phyloP scores from a whole-genome alignment of 1,284 basidiomycete genomes.

The Quambalaria eucalypti region DNA sequence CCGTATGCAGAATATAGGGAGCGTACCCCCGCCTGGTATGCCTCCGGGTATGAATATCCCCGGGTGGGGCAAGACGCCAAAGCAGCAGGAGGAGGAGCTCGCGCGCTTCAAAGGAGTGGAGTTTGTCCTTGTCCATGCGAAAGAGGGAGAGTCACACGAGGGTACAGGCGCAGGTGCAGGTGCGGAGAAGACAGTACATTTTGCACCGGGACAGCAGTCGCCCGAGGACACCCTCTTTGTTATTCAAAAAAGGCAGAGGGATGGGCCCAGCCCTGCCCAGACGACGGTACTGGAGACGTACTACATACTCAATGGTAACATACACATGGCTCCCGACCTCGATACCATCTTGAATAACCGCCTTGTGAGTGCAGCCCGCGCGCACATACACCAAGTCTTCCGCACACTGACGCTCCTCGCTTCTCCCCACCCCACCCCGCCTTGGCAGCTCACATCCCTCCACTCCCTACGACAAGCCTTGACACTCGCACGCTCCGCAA shows the following conservation, averaged over 20 bases:
- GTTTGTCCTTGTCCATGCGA: slow-evolving; percentile 32
- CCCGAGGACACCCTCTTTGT: neutral
- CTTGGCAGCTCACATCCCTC: neutral
- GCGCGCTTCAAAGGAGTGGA: slow-evolving; percentile 35
- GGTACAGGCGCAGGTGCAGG: neutral
- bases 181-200: neutral
- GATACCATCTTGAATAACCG: neutral
- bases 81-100: slow-evolving; percentile 27
- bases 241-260: neutral
- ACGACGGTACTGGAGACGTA: neutral
- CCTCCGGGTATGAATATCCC: neutral
- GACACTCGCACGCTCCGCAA: neutral
- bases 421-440: neutral
- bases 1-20: slow-evolving; percentile 41
- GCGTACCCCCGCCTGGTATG: neutral
- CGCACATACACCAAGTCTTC: neutral
- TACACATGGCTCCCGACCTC: neutral
- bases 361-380: neutral
- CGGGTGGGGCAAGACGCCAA: slow-evolving; percentile 4
- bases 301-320: neutral
- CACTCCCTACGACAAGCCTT: neutral
- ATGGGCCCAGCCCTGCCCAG: neutral
- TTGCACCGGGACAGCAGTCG: neutral
- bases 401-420: neutral
- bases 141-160: neutral